Conservation (phyloP, 148 eudicot genomes). For the Gaultheria prostrata region DNA sequence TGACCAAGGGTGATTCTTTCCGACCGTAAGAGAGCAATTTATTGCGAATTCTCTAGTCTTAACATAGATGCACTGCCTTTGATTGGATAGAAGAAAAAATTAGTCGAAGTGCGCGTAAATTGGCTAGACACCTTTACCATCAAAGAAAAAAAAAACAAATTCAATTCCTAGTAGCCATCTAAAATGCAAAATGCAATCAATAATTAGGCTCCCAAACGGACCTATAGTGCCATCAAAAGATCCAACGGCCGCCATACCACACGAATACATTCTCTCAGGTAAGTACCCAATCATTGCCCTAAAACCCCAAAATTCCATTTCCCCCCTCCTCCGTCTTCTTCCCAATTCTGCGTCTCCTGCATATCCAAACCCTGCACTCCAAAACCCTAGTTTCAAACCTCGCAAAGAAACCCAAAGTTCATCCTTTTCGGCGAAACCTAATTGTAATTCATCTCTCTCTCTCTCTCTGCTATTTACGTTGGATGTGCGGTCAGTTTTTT, state of each 20-base stretch:
- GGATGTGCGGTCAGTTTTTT: neutral
- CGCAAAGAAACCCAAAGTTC: neutral
- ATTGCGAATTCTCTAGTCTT: too few species aligned
- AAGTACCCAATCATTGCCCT: neutral
- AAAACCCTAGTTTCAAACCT: neutral
- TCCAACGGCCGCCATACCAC: neutral
- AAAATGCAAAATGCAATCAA: too few species aligned
- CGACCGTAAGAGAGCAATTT: too few species aligned
- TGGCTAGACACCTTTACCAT: too few species aligned
- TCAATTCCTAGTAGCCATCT: too few species aligned
- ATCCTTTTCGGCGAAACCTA: neutral
- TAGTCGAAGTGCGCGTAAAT: too few species aligned
- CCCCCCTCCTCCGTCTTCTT: neutral
- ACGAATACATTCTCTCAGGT: neutral
- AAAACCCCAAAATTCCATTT: neutral
- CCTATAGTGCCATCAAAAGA: neutral
- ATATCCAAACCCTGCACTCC: neutral
- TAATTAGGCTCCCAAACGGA: too few species aligned
- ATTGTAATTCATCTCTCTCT: neutral
- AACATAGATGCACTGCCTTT: too few species aligned
- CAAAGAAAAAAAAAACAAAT: too few species aligned
- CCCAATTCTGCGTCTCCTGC: neutral
- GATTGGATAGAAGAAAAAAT: too few species aligned
- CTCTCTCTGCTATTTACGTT: neutral
- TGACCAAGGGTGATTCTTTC: too few species aligned